phyloP scores from a whole-genome alignment of 2,329 filamentous ascomycete genomes.

The Emmonsiellopsis sp. region DNA sequence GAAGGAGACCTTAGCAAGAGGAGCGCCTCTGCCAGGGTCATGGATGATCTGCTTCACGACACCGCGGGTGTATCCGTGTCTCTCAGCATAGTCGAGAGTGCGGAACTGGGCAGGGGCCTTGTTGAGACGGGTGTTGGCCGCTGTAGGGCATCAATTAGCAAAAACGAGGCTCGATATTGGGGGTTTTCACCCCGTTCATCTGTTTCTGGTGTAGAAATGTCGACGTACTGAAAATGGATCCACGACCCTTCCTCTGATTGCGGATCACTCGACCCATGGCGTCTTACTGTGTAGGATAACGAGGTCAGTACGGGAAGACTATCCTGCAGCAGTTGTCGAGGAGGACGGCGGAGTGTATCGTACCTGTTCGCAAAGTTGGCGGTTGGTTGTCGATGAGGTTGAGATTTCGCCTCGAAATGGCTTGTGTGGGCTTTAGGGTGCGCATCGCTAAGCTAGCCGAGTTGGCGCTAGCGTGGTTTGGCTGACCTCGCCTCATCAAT shows the following conservation, averaged over 20 bases:
- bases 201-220: slow-evolving; percentile 19
- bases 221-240: slow-evolving; percentile 66
- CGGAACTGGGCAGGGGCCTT: slow-evolving; percentile 95
- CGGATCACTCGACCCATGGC: slow-evolving; percentile 62
- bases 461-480: slow-evolving; percentile 21
- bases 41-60: slow-evolving; percentile 99
- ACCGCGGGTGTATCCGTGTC: slow-evolving; percentile 95
- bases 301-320: slow-evolving; percentile 26
- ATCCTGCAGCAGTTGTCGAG: slow-evolving; percentile 20
- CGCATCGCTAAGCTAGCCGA: slow-evolving; percentile 37
- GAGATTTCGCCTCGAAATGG: slow-evolving; percentile 30
- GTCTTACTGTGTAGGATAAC: slow-evolving; percentile 31
- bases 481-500: too few relatives aligned
- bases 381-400: slow-evolving; percentile 19
- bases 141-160: slow-evolving; percentile 32
- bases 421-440: slow-evolving; percentile 39
- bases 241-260: slow-evolving; percentile 70
- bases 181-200: too few relatives aligned
- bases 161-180: not conserved
- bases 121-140: slow-evolving; percentile 81
- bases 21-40: slow-evolving; percentile 96
- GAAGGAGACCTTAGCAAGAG: slow-evolving; percentile 93
- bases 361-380: slow-evolving; percentile 38
- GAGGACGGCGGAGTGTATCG: slow-evolving; percentile 19
- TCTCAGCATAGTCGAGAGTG: slow-evolving; percentile 90